A percentile compares a stretch with the other conserved stretches of the same genome.
Evolutionary conservation across 2,329 filamentous ascomycete genomes (phyloP).

Genomic region (Aspergillus costaricaensis): DNA sequence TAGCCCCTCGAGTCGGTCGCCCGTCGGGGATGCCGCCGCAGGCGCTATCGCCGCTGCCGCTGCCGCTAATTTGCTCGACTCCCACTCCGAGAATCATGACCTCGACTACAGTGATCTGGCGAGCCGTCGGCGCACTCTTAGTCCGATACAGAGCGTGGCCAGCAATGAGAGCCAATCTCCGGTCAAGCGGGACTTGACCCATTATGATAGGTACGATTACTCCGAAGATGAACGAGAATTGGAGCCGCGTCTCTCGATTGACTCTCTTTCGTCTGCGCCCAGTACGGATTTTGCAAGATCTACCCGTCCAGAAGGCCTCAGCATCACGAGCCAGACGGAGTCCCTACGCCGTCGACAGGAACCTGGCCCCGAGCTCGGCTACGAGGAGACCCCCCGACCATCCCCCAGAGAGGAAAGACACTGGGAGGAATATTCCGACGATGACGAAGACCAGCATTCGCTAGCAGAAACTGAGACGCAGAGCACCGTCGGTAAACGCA

Average conservation of each 20-base stretch:
- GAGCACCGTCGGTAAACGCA: slow-evolving; percentile 54
- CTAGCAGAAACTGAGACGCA: slow-evolving; percentile 45
- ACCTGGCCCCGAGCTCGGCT: slow-evolving; percentile 39
- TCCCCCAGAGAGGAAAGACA: slow-evolving; percentile 21
- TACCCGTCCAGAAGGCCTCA: slow-evolving; percentile 56
- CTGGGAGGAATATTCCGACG: slow-evolving; percentile 32
- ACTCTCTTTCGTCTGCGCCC: slow-evolving; percentile 59
- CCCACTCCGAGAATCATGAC: slow-evolving; percentile 52
- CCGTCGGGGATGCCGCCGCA: slow-evolving; percentile 36
- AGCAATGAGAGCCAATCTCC: slow-evolving; percentile 75
- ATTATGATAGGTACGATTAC: slow-evolving; percentile 54
- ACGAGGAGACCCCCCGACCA: slow-evolving; percentile 36
- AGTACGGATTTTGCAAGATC: slow-evolving; percentile 60
- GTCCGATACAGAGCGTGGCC: slow-evolving; percentile 89
- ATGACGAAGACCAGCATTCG: slow-evolving; percentile 52
- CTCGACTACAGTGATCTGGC: slow-evolving; percentile 60
- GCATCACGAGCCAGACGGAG: slow-evolving; percentile 53
- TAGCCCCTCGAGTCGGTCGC: slow-evolving; percentile 39
- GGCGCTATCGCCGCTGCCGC: slow-evolving; percentile 45
- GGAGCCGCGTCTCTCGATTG: slow-evolving; percentile 55
- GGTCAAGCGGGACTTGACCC: slow-evolving; percentile 60
- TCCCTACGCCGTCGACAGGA: slow-evolving; percentile 49
- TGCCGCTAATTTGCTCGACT: slow-evolving; percentile 38
- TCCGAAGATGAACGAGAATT: slow-evolving; percentile 63
- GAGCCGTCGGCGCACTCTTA: slow-evolving; percentile 68